phyloP scores from a whole-genome alignment of 2,329 filamentous ascomycete genomes.

The Aureobasidium leucospermi region DNA sequence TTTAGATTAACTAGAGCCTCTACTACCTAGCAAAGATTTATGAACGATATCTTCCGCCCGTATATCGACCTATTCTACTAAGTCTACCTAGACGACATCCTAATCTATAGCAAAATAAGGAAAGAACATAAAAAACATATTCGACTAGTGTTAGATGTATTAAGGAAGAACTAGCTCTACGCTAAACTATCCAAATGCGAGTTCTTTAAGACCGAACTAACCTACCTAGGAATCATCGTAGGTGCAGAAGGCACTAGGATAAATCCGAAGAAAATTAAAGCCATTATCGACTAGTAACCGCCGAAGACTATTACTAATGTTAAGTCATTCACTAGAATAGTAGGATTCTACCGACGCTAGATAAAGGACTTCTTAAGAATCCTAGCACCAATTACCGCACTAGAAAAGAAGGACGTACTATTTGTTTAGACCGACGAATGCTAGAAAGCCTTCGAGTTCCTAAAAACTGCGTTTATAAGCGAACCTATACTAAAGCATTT shows the following conservation, averaged over 20 bases:
- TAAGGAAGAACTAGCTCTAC: constrained; percentile 1
- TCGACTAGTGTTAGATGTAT: background rate
- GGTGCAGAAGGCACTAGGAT: background rate
- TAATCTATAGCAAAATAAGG: background rate
- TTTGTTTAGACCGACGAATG: background rate
- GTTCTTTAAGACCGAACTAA: background rate
- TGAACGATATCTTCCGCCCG: constrained; percentile 3
- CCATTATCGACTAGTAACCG: background rate
- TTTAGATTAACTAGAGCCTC: background rate
- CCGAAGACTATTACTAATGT: background rate
- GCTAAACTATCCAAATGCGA: background rate
- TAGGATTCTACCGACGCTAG: background rate
- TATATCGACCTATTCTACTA: constrained; percentile 1
- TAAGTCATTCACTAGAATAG: constrained; percentile 1
- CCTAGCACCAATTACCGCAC: background rate
- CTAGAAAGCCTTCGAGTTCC: background rate
- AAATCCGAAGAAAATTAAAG: background rate
- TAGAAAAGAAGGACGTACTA: background rate
- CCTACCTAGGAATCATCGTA: background rate
- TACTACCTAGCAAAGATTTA: constrained; percentile 8
- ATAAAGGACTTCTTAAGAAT: constrained; percentile 2
- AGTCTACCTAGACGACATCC: constrained; percentile 6
- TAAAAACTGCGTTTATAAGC: background rate
- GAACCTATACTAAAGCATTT: background rate
- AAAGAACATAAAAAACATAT: background rate